Evolutionary conservation across 2,329 filamentous ascomycete species (phyloP).

Genomic region (Pseudogymnoascus sp.): DNA sequence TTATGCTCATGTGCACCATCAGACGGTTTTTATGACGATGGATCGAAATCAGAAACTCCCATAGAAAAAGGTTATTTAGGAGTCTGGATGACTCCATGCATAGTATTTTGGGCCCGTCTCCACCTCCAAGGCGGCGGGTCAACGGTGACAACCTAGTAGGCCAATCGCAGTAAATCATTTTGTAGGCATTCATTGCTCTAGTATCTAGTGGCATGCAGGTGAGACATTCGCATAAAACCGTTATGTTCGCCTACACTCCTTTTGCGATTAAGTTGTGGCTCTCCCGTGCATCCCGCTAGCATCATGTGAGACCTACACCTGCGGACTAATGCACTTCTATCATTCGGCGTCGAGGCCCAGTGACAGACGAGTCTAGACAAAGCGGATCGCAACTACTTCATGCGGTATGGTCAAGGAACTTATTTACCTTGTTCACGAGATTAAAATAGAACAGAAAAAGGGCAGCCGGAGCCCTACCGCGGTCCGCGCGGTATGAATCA

Average conservation of each 20-base stretch:
- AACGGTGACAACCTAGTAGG: background rate
- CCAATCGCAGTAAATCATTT: background rate
- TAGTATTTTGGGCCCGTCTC: background rate
- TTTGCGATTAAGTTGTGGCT: background rate
- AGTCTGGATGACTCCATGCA: background rate
- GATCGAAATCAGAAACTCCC: background rate
- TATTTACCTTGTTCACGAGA: background rate
- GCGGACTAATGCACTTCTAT: background rate
- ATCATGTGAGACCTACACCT: conserved; percentile 4
- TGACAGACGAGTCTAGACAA: conserved; percentile 5
- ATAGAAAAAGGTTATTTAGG: background rate
- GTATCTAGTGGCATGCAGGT: background rate
- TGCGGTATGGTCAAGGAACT: background rate
- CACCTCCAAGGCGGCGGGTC: background rate
- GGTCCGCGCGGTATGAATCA: conserved; percentile 7
- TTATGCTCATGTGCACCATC: conserved; percentile 6
- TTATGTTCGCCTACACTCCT: background rate
- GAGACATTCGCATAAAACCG: conserved; percentile 4
- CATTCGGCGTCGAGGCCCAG: background rate
- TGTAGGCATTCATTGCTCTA: background rate
- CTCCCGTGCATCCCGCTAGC: background rate
- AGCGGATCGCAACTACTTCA: background rate
- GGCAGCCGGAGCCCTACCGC: background rate
- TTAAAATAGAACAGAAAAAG: conserved; percentile 1
- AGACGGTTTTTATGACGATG: conserved; percentile 2